Evolutionary conservation across 2,329 filamentous ascomycete species (phyloP), one percentile per base, ranked within the genome.

Genomic region (Colletotrichum sojae): DNA sequence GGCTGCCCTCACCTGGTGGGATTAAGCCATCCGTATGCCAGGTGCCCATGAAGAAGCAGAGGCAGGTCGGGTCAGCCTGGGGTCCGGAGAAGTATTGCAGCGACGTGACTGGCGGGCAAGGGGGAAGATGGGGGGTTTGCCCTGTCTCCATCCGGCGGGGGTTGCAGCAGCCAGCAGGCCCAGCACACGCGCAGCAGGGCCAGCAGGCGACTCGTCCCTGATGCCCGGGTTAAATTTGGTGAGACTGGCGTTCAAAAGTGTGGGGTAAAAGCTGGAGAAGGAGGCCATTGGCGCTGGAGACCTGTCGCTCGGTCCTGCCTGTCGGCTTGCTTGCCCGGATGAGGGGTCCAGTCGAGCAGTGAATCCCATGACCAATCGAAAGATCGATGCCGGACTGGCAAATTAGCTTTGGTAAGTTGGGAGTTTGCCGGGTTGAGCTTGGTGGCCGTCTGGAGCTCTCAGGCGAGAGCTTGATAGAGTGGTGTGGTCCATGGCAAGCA

Each of bases 51-150:
- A 49, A 22, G 40, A 54, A 27, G 22, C 20, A 15, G 40, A 15
- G 13, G 40, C 13, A 43, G 40, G 40, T 15, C 16, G 65, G 54
- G 67, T 61, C 55, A 61, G 56, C 56, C 46, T 64, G 65, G 65
- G 65, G 59, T 67, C 65, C 45, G 67, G 67, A 69, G 67, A 67
- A 61, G 51, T 55, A 57, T 67, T 67, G 55, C 51, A 27, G 51
- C 45, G 63, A 67, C 45, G 25, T 69, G 62, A 69, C 55, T 69
- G 67, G 67, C 59, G 43, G 62, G 51, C 57, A 31, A 51, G 31
- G 31, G 31, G 31, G 36, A 22, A 52, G 57, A 52, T 25, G 45
- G 46, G 57, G 27, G 36, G 20, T 5, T 9, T 36, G 5, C 16
- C 16, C 25, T 43, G 39, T 43, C 52, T 59, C 61, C 55, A 66